Evolutionary conservation across 1,139 yeast species (phyloP), one percentile per base, ranked within the genome.

Genomic region (Ogataea hybrid): DNA sequence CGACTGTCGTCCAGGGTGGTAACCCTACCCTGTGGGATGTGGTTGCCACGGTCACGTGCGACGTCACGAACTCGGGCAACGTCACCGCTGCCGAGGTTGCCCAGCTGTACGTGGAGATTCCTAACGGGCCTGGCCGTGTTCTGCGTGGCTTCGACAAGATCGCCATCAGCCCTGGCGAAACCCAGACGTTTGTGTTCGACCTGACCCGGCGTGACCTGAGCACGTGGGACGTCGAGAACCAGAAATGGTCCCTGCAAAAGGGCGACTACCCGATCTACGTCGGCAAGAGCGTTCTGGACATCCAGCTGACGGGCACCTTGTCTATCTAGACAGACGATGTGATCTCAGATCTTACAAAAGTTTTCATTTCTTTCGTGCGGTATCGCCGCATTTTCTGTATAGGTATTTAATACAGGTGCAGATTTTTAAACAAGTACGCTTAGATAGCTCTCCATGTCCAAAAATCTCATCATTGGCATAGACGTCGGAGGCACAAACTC

Each of bases 191-290:
- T 10, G 57, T 55, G 22, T 80, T 80, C 54, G 69, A 70, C 37
- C 63, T 81, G 20, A 60, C 69, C 46, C 72, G 77, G 51, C 68
- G 82, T 46, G 86, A 81, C 57, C 61, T 81, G 52, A 70, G 81
- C 47, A 64, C 73, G 23, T 81, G 85, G 85, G 84, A 79, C 56
- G 64, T 74, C 1, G 68, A 57, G 25, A 68, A 71, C 12, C 84
- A 79, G 57, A 75, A 77, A 44, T 81, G 87, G 86, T 65, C 77
- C 21, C 71, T 80, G 8, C 34, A 36, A 22, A 6, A 20, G 8
- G 39, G 39, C 5, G 21, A 21, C 9, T 36, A 36, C 28, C 23
- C 39, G 5, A 16, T 36, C 2, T 36, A 21, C 23, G 39, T 36
- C n/a, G 39, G 39, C n/a, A 36, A 36, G 33, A 36, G 39, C 23